Conservation (phyloP, 2,329 filamentous ascomycete species). For the Monosporascus sp. region DNA sequence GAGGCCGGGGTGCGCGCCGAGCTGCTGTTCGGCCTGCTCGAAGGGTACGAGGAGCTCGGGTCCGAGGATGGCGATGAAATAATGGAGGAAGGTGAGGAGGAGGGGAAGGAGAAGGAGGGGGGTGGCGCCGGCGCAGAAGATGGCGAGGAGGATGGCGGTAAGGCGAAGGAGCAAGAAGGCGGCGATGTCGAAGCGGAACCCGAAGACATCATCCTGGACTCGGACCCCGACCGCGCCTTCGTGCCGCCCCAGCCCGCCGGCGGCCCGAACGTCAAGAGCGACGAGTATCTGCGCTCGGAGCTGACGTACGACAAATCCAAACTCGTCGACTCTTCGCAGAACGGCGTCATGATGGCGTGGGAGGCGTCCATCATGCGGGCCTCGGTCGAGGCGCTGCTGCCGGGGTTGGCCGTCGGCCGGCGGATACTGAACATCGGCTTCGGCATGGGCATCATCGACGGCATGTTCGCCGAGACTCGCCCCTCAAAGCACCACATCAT, state of each 20-base stretch:
- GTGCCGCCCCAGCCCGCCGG: constrained; percentile 29
- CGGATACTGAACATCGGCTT: constrained; percentile 82
- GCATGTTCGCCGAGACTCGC: constrained; percentile 63
- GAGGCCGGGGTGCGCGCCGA: constrained; percentile 89
- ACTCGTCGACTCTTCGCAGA: constrained; percentile 68
- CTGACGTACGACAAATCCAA: constrained; percentile 61
- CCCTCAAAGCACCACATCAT: constrained; percentile 76
- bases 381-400: constrained; percentile 63
- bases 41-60: constrained; percentile 70
- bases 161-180: constrained; percentile 12
- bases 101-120: constrained; percentile 24
- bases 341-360: constrained; percentile 94
- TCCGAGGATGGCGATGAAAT: constrained; percentile 46
- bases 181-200: constrained; percentile 9
- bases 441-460: constrained; percentile 85
- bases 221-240: constrained; percentile 25
- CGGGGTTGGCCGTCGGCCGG: constrained; percentile 41
- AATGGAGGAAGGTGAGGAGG: constrained; percentile 33
- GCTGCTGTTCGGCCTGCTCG: constrained; percentile 75
- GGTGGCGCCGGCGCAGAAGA: constrained; percentile 20
- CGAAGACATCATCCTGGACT: constrained; percentile 19
- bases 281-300: constrained; percentile 62
- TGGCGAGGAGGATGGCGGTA: constrained; percentile 21
- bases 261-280: constrained; percentile 50
- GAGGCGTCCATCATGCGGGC: constrained; percentile 80